Evolutionary conservation across 116 monocot genomes (phyloP), one percentile per base, ranked within the genome.

Genomic region (Thalassia testudinum): DNA sequence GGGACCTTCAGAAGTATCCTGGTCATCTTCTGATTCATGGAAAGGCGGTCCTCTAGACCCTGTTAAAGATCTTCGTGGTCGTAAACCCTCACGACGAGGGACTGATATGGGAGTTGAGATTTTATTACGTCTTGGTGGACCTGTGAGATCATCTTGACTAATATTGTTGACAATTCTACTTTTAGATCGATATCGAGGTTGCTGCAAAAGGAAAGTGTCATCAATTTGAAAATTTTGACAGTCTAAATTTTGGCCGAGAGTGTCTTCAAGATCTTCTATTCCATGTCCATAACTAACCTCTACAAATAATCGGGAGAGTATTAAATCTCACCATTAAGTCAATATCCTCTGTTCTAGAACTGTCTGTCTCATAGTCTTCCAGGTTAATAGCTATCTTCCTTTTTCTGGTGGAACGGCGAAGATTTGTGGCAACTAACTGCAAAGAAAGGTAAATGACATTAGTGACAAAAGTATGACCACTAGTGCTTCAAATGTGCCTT

Each of bases 381-480:
- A 89, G 56, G 71, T 79, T 76, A 60, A 70, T 75, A 27, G 95
- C 72, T 50, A 82, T 70, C 60, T 89, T 97, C 65, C 95, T 85
- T 70, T 81, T 87, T 65, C 95, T 78, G 58, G 88, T 89, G 37
- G 95, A 97, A 24, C 95, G 85, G 21, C 85, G 84, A 53, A 97
- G 78, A 48, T 85, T 85, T 57, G 80, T 64, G 21, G 54, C 65
- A 61, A 65, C 70, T 45, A 82, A 74, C 95, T 97, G 64, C 64
- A 67, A 42, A 34, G n/a, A n/a, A 57, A 49, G n/a, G n/a, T n/a
- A n/a, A n/a, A n/a, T n/a, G n/a, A n/a, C n/a, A n/a, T n/a, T n/a
- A n/a, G n/a, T n/a, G n/a, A n/a, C n/a, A n/a, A n/a, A n/a, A n/a
- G n/a, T n/a, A n/a, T n/a, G n/a, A n/a, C n/a, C n/a, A n/a, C n/a